A percentile compares a stretch with the other conserved stretches of the same genome.
Conservation (phyloP, 2,329 filamentous ascomycete genomes). For the Cercospora janseana region DNA sequence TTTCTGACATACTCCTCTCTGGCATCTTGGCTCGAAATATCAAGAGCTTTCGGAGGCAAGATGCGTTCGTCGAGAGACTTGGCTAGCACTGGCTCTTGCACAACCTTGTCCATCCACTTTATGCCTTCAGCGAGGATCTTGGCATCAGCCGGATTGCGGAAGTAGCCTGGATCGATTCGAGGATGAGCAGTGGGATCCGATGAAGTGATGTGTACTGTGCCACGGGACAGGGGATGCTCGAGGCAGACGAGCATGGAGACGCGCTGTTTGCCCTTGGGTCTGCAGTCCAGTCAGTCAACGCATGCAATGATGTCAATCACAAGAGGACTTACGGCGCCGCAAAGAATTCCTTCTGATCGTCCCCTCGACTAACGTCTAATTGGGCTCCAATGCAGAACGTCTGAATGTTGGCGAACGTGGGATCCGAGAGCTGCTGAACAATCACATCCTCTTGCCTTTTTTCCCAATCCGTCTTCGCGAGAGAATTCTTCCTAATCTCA, state of each 20-base stretch:
- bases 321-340: slow-evolving; percentile 25
- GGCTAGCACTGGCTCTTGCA: slow-evolving; percentile 44
- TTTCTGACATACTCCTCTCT: slow-evolving; percentile 32
- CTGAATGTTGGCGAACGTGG: slow-evolving; percentile 41
- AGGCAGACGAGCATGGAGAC: slow-evolving; percentile 34
- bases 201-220: slow-evolving; percentile 35
- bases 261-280: slow-evolving; percentile 35
- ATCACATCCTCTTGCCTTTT: slow-evolving; percentile 39
- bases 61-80: slow-evolving; percentile 42
- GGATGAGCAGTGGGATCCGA: slow-evolving; percentile 31
- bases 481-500: slow-evolving; percentile 36
- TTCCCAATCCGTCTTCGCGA: slow-evolving; percentile 39
- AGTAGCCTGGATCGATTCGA: slow-evolving; percentile 37
- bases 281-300: background rate
- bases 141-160: slow-evolving; percentile 34
- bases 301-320: background rate
- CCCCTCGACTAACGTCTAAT: slow-evolving; percentile 34
- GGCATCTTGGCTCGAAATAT: slow-evolving; percentile 32
- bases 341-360: slow-evolving; percentile 36
- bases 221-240: slow-evolving; percentile 33
- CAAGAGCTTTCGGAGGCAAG: slow-evolving; percentile 34
- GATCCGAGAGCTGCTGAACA: slow-evolving; percentile 35
- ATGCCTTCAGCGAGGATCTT: slow-evolving; percentile 36
- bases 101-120: slow-evolving; percentile 46
- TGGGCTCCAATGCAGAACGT: slow-evolving; percentile 38